These are phyloP conservation scores for Rhizophagus prolifer DNA, from an alignment of 192 early-diverging fungal genomes.

Conservation along the genomic window DNA sequence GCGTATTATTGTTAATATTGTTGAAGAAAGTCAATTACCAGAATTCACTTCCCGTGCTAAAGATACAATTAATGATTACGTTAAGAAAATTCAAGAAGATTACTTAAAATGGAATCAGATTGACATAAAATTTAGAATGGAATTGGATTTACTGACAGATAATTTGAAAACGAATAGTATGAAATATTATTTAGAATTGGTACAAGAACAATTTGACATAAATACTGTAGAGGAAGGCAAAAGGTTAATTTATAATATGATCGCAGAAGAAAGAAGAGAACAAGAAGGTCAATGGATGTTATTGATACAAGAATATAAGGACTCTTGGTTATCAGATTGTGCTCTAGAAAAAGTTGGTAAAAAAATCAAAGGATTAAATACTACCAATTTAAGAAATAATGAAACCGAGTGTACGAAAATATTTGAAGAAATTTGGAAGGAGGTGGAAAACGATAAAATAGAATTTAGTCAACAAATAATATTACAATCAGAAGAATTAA, in stretches of 20 bases:
- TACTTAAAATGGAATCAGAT: neutral
- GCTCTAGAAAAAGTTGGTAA: neutral
- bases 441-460: neutral
- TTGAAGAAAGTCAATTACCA: neutral
- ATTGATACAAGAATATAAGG: neutral
- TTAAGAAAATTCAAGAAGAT: neutral
- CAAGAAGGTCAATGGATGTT: neutral
- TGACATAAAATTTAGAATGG: neutral
- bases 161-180: neutral
- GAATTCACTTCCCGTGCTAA: neutral
- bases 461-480: neutral
- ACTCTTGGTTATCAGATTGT: neutral
- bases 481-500: neutral
- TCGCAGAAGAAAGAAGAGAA: neutral
- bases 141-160: neutral
- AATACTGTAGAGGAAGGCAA: neutral
- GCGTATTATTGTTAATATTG: neutral
- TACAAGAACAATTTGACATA: neutral
- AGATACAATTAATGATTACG: neutral
- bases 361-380: neutral
- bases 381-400: neutral
- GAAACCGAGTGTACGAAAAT: neutral
- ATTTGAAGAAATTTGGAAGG: neutral
- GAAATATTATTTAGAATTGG: neutral
- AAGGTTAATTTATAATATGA: slow-evolving; percentile 1